Base-by-base conservation (phyloP, 2,329 filamentous ascomycete species). In the Ceratocystis harringtonii region DNA sequence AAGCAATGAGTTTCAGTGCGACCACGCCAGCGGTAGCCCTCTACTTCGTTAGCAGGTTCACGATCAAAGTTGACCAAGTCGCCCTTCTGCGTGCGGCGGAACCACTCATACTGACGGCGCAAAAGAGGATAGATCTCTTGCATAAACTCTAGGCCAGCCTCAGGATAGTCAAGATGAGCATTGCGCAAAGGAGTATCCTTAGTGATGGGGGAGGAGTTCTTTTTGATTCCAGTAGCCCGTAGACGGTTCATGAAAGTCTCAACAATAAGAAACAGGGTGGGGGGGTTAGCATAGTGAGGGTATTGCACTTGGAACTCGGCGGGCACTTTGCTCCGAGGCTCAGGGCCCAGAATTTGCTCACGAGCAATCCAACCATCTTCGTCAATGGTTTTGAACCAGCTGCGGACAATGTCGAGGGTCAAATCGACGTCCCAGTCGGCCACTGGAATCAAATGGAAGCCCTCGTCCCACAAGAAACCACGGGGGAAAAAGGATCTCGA, bases 381-480 rank as follows among this genome's bases (percentile, higher is more conserved):
- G 70, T 99, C 94, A 83, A 97, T 96, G 19, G 95, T 83, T 69
- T 87, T 90, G 77, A 95, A 95, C 94, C 94, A 99, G 75, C 90
- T 96, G 76, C 88, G 89, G 68, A 97, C 83, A 69, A 99, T 90
- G 69, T 96, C 90, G 36, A 88, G 78, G 2, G 89, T 86, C 63
- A 97, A 81, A 72, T 96, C 92, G 63, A 91, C 84, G 73, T 99
- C 94, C 89, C 92, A 99, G 69, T 99, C 92, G 22, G 90, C 82
- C 64, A 99, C 86, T 1, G 92, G 92, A 61, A 96, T 79, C 44
- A 99, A 79, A 72, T 99, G 94, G 76, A 97, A 99, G 0, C 94
- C 94, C 74, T 99, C 94, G 71, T 99, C 94, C 94, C 94, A 99
- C 3, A 97, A 80, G 74, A 99, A 99, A 0, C 94, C 94, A 68